Conservation (phyloP, 441 rosid species). For the Raphanus hybrid region DNA sequence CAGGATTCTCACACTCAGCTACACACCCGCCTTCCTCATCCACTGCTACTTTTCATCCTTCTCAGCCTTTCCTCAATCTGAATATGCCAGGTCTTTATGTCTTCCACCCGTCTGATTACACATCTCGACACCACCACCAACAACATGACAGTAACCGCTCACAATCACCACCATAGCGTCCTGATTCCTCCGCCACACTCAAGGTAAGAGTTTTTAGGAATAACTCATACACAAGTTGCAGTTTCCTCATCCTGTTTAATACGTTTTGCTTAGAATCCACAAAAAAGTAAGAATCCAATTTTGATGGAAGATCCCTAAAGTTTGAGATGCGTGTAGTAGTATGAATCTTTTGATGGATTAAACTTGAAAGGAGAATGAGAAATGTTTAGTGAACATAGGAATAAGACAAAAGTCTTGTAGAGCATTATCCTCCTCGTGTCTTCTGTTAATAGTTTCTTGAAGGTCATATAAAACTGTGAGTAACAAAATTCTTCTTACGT, state of each 20-base stretch:
- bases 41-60: conserved; percentile 50
- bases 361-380: conserved; percentile 13
- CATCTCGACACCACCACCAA: conserved; percentile 26
- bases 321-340: conserved; percentile 1
- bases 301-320: conserved; percentile 3
- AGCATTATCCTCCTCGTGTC: conserved; percentile 15
- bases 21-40: conserved; percentile 53
- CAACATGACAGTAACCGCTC: conserved; percentile 32
- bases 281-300: not conserved
- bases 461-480: conserved; percentile 4
- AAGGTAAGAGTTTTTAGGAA: conserved; percentile 23
- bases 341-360: conserved; percentile 16
- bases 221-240: not conserved
- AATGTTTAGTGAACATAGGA: conserved; percentile 3
- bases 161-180: conserved; percentile 43
- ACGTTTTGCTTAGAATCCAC: not conserved
- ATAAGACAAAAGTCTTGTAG: conserved; percentile 10
- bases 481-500: not conserved
- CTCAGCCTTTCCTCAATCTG: conserved; percentile 47
- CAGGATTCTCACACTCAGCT: conserved; percentile 93
- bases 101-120: conserved; percentile 41
- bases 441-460: not conserved
- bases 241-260: conserved; percentile 9
- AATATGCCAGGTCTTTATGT: conserved; percentile 49
- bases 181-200: conserved; percentile 14